These are phyloP conservation scores for Sporobolomyces roseus DNA, from an alignment of 768 basidiomycete genomes.

Conservation along the genomic window DNA sequence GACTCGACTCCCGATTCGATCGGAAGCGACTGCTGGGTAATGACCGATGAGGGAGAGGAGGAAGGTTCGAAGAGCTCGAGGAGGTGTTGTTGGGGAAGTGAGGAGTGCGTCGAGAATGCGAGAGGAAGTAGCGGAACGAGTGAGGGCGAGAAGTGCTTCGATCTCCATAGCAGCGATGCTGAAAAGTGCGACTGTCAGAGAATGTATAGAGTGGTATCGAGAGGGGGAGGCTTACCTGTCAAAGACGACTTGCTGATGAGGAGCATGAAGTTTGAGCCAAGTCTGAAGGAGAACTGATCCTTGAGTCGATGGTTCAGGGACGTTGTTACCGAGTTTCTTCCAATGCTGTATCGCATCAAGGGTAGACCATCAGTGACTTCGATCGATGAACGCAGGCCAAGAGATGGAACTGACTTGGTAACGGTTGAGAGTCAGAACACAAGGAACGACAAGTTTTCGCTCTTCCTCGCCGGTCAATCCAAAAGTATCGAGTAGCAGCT, in stretches of 20 bases:
- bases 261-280: conserved; percentile 64
- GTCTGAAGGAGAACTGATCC: conserved; percentile 83
- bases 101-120: conserved; percentile 73
- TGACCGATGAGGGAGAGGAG: conserved; percentile 71
- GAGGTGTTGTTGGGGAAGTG: conserved; percentile 55
- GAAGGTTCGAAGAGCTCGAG: conserved; percentile 65
- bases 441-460: conserved; percentile 60
- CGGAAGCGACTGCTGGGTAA: conserved; percentile 76
- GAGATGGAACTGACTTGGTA: conserved; percentile 45
- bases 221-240: conserved; percentile 57
- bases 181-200: conserved; percentile 1
- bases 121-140: conserved; percentile 66
- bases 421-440: conserved; percentile 57
- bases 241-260: conserved; percentile 65
- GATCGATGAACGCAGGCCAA: neutral
- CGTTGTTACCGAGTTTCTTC: conserved; percentile 33
- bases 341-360: conserved; percentile 9
- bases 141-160: conserved; percentile 59
- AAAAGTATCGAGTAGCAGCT: conserved; percentile 65
- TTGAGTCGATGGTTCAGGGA: conserved; percentile 66
- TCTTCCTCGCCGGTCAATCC: conserved; percentile 57
- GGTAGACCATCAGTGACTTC: neutral
- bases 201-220: neutral
- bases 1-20: conserved; percentile 83
- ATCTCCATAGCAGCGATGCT: conserved; percentile 62